Base-by-base conservation (phyloP, 2,329 filamentous ascomycete species). In the Rasamsonia emersonii region DNA sequence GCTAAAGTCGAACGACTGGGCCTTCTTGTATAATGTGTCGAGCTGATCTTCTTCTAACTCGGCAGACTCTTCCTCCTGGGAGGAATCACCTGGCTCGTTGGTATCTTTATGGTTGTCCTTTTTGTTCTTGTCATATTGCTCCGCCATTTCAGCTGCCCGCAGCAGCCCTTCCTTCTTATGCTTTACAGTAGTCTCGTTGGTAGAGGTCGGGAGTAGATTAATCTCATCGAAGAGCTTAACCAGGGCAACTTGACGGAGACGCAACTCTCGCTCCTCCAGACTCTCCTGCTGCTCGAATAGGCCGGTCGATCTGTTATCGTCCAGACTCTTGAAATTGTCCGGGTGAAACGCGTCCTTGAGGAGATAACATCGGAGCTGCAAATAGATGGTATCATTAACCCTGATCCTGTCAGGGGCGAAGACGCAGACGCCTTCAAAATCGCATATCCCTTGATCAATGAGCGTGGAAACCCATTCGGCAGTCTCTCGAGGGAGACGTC, bases 41-140 rank as follows among this genome's bases (percentile, higher is more conserved):
- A 98, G 78, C 53, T 98, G 91, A 47, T 93, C 88, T 56, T 96
- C 86, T 51, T 96, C 86, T 0, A 98, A 71, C 58, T 96, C 88
- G 46, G 88, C 74, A 2, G 86, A 86, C 20, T 95, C 88, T 45
- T 95, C 88, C 17, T 81, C 83, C 4, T 75, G 72, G 0, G 68
- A 67, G 1, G 65, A 68, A 9, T 62, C 62, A 9, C 58, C 54
- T 9, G 50, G 38, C 19, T 61, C 53, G 35, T 67, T 62, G 28
- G 49, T 49, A 11, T 51, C 38, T 28, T 50, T 53, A 20, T 40
- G 62, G 46, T 41, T 54, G 9, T 43, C 56, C 30, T 75, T 71
- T 39, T 71, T 77, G 33, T 74, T 71, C 43, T 79, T 80, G 6
- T 75, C 70, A 34, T 70, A 65, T 49, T 86, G 79, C 44, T 96